phyloP scores from a whole-genome alignment of 805 yeast species.

The Metschnikowia corniflorae region DNA sequence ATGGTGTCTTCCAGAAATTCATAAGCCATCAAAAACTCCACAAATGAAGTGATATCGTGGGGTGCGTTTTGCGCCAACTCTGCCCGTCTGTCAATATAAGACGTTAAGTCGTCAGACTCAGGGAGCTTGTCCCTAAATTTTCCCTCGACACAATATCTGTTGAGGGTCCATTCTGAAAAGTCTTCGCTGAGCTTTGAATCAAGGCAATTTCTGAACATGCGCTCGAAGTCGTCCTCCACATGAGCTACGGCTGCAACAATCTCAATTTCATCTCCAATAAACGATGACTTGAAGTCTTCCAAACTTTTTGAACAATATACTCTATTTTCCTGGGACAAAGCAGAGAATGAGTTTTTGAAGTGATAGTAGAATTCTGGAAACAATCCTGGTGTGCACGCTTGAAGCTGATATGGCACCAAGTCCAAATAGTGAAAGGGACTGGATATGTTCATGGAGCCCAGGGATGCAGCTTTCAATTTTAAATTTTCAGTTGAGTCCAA shows the following conservation, averaged over 20 bases:
- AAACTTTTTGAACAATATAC: not conserved
- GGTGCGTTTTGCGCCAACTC: not conserved
- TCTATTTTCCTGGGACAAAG: conserved; percentile 1
- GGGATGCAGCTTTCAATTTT: no score
- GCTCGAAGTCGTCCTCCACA: conserved; percentile 1
- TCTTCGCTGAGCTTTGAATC: conserved; percentile 1
- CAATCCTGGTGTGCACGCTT: not conserved
- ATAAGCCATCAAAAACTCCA: conserved; percentile 3
- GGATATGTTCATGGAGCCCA: no score
- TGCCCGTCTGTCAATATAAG: not conserved
- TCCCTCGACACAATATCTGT: not conserved
- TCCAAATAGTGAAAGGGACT: no score
- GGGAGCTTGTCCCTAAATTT: not conserved
- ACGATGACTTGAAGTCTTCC: not conserved
- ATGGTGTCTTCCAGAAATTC: not conserved
- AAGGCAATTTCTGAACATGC: conserved; percentile 1
- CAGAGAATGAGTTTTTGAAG: conserved; percentile 1
- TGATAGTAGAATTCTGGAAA: conserved; percentile 4
- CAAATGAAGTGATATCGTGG: not conserved
- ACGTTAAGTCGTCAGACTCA: not conserved
- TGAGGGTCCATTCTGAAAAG: not conserved
- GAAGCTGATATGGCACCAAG: conserved; percentile 2
- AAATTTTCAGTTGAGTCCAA: no score
- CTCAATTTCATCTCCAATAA: not conserved
- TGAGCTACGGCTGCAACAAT: not conserved